Conservation (phyloP, 345 rosid species). For the Lumnitzera littorea region DNA sequence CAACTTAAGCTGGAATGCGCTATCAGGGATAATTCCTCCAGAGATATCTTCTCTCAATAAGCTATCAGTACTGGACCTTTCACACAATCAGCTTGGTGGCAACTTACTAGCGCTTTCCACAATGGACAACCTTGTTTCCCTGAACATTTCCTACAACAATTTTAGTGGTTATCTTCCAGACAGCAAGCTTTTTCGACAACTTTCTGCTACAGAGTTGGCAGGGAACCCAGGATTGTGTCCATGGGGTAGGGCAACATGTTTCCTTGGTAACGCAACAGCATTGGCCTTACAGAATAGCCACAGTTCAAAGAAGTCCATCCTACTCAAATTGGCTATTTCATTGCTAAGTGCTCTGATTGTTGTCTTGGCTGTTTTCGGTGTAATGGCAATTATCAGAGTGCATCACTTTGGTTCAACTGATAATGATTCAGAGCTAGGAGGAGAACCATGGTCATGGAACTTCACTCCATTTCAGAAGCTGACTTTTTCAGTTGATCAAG, state of each 20-base stretch:
- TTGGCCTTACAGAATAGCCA: conserved; percentile 10
- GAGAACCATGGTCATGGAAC: conserved; percentile 55
- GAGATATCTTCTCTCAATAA: conserved; percentile 46
- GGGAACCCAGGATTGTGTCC: conserved; percentile 56
- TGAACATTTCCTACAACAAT: conserved; percentile 74
- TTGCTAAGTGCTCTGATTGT: conserved; percentile 37
- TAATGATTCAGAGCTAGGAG: conserved; percentile 50
- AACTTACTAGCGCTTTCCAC: conserved; percentile 39
- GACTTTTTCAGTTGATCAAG: conserved; percentile 58
- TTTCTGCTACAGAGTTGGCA: conserved; percentile 38
- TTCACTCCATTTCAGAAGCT: conserved; percentile 79
- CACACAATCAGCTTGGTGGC: conserved; percentile 59
- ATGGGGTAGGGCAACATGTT: conserved; percentile 49
- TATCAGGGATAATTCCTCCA: conserved; percentile 45
- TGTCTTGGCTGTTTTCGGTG: conserved; percentile 44
- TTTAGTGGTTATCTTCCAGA: conserved; percentile 74
- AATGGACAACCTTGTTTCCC: conserved; percentile 59
- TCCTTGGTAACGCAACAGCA: conserved; percentile 27
- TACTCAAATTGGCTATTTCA: conserved; percentile 45
- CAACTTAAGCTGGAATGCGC: conserved; percentile 66
- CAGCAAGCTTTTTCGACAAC: conserved; percentile 55
- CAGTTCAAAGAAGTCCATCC: conserved; percentile 26
- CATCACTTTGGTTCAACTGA: conserved; percentile 32
- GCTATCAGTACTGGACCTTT: conserved; percentile 55
- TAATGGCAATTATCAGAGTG: conserved; percentile 41